Base-by-base conservation (phyloP, 2,329 filamentous ascomycete species). In the Botrytis cinerea region DNA sequence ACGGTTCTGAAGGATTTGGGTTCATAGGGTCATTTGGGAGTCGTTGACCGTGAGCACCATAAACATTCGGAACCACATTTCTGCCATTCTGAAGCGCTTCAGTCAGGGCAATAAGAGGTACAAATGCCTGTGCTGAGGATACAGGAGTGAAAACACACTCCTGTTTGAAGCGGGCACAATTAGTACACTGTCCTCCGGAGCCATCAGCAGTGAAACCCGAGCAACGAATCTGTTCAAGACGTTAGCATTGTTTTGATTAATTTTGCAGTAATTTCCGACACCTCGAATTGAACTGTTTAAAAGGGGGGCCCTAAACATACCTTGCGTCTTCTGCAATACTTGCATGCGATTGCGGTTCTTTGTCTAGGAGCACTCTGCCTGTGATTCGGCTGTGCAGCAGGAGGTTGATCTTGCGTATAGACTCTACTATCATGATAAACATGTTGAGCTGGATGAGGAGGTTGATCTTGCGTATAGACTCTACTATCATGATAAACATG, bases 131-230 rank as follows among this genome's bases (percentile, higher is more conserved):
- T 14, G 93, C 91, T 18, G 90, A 91, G 5, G 90, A 92, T 38
- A 93, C 91, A 3, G 91, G 91, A 1, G 91, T 93, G 82, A 93
- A 93, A 82, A 93, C 89, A 83, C 91, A 93, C 80, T 92, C 90
- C 82, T 93, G 91, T 76, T 91, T 91, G 83, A 93, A 93, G 66
- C 91, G 86, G 76, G 90, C 86, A 80, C 91, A 93, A 81, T 93
- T 93, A 79, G 86, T 88, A 84, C 91, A 93, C 74, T 90, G 88
- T 74, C 91, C 91, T 81, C 93, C 90, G 57, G 90, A 88, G 7
- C 66, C 66, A 57, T 90, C 92, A 73, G 87, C 88, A 79, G 93
- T 91, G 80, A 93, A 93, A 43, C 91, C 91, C 6, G 91, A 93
- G 84, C 91, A 93, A 74, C 91, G 90, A 81, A 93, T 93, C 91